These are phyloP conservation scores for Rhodotorula glutinis DNA, from an alignment of 1,284 basidiomycete genomes.

Conservation along the genomic window DNA sequence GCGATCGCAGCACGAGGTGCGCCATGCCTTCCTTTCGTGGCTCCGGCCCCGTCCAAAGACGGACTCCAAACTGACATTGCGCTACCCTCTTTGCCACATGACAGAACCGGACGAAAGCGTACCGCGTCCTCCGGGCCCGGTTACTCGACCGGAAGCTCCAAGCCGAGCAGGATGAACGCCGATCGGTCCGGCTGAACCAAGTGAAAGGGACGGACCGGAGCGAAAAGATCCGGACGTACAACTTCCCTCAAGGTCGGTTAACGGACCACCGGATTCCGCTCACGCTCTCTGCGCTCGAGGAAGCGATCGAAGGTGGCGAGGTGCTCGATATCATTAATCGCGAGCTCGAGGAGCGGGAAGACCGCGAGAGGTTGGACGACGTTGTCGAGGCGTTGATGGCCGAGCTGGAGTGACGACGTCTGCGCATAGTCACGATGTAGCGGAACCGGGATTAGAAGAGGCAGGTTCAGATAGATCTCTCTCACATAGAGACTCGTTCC, in stretches of 20 bases:
- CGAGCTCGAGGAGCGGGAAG: conserved; percentile 30
- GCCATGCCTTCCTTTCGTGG: conserved; percentile 24
- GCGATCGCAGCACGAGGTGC: conserved; percentile 86
- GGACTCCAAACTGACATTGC: neutral
- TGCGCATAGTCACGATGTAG: too few species aligned
- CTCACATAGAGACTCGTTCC: too few species aligned
- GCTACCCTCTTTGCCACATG: neutral
- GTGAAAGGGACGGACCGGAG: conserved; percentile 77
- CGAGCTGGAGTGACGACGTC: neutral
- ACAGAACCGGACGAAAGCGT: conserved; percentile 82
- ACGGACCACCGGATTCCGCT: conserved; percentile 86
- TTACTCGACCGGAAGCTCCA: conserved; percentile 61
- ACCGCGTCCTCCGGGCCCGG: conserved; percentile 76
- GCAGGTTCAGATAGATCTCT: too few species aligned
- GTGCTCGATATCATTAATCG: conserved; percentile 30
- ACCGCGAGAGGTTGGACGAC: conserved; percentile 28
- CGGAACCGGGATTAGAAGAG: too few species aligned
- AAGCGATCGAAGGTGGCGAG: conserved; percentile 72
- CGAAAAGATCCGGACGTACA: conserved; percentile 92
- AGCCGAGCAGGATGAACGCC: conserved; percentile 58
- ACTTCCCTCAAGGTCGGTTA: conserved; percentile 85
- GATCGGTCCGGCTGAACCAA: conserved; percentile 66
- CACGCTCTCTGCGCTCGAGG: conserved; percentile 67
- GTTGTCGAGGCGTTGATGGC: conserved; percentile 12
- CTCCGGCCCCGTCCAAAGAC: too few species aligned